phyloP scores from a whole-genome alignment of 768 basidiomycete species.

The Tricholoma sp. region DNA sequence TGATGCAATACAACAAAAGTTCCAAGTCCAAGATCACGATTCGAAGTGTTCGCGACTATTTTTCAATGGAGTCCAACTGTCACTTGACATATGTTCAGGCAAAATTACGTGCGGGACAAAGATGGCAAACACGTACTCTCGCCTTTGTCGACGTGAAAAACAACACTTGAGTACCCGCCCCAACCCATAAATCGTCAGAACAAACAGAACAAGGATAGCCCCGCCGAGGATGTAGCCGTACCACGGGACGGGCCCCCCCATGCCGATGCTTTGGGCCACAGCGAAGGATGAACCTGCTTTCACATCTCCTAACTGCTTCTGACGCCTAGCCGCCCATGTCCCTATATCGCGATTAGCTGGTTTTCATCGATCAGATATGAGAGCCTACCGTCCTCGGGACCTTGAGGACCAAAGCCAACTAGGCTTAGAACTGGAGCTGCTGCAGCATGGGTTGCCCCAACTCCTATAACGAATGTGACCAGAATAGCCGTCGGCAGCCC shows the following conservation, averaged over 20 bases:
- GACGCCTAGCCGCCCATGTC: not conserved
- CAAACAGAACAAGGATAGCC: not conserved
- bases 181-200: not conserved
- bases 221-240: not conserved
- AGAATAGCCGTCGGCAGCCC: not conserved
- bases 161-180: not conserved
- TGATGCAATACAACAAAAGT: no score
- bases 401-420: not conserved
- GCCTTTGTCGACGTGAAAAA: no score
- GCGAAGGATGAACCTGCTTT: constrained; percentile 9
- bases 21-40: no score
- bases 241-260: constrained; percentile 5
- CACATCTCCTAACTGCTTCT: not conserved
- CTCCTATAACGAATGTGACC: not conserved
- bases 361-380: not conserved
- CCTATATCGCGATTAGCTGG: not conserved
- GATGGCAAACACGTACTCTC: no score
- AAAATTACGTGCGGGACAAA: no score
- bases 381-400: not conserved
- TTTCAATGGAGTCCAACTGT: no score
- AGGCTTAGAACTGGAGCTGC: not conserved
- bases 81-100: no score
- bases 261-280: constrained; percentile 12
- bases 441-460: not conserved
- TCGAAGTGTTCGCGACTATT: no score